Percentiles rank a stretch among this genome's conserved stretches.
These are phyloP conservation scores for Solanum bulbocastanum DNA, from an alignment of 257 asterid species.

Conservation along the genomic window DNA sequence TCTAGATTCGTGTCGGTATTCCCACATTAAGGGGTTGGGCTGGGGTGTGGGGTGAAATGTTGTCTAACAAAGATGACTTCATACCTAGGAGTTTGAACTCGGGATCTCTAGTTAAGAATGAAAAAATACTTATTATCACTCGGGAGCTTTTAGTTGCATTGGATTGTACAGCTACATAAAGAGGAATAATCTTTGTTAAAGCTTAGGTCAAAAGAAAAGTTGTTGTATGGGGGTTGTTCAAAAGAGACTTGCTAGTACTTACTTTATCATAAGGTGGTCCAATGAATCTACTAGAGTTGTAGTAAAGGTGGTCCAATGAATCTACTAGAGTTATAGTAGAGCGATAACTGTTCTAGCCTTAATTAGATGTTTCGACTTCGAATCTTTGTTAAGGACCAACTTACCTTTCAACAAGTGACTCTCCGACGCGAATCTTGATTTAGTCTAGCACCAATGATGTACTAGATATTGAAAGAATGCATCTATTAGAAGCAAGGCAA, in stretches of 20 bases:
- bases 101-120: neutral
- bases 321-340: neutral
- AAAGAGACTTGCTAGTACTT: slow-evolving; percentile 11
- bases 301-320: slow-evolving; percentile 11
- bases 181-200: slow-evolving; percentile 34
- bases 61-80: neutral
- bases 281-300: neutral
- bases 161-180: slow-evolving; percentile 11
- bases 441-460: neutral
- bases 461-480: slow-evolving; percentile 4
- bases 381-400: too few relatives aligned
- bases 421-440: neutral
- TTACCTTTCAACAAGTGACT: neutral
- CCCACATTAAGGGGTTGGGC: neutral
- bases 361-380: neutral
- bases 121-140: neutral
- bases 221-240: slow-evolving; percentile 16
- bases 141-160: neutral
- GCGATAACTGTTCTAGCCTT: neutral
- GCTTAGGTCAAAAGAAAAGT: slow-evolving; percentile 25
- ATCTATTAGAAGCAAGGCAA: slow-evolving; percentile 21
- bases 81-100: neutral
- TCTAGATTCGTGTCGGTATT: neutral
- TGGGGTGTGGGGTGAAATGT: neutral
- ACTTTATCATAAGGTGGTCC: slow-evolving; percentile 10